Conservation (phyloP, 1,284 basidiomycete species). For the Rhodotorula sp. region DNA sequence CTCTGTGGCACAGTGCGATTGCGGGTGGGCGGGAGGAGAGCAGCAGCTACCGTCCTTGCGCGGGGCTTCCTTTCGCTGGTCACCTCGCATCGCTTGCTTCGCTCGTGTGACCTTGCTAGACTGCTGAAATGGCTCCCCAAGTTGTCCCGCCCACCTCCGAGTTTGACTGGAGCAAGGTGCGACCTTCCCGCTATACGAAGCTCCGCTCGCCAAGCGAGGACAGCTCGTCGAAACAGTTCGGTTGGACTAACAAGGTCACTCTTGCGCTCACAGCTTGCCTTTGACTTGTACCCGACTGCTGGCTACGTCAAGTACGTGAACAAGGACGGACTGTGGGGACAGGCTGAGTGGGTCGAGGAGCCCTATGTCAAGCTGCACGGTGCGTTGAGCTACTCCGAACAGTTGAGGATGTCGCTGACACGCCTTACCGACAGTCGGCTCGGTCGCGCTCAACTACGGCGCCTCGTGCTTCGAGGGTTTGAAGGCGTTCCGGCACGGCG, state of each 20-base stretch:
- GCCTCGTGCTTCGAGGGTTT: conserved; percentile 46
- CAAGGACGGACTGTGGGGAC: conserved; percentile 22
- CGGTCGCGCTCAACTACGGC: conserved; percentile 49
- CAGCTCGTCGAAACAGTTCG: no score
- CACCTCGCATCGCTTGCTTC: background rate
- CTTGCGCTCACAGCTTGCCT: conserved; percentile 31
- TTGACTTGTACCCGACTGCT: conserved; percentile 39
- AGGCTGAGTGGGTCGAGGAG: conserved; percentile 39
- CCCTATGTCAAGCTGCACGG: conserved; percentile 46
- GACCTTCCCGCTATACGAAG: background rate
- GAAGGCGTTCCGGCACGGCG: conserved; percentile 45
- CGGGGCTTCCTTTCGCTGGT: background rate
- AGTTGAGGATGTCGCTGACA: background rate
- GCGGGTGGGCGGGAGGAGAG: no score
- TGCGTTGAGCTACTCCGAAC: background rate
- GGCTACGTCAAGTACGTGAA: conserved; percentile 38
- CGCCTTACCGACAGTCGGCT: background rate
- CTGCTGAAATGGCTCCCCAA: conserved; percentile 16
- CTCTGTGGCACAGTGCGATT: no score
- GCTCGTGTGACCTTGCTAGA: background rate
- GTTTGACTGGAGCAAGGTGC: conserved; percentile 41
- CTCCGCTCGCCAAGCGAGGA: no score
- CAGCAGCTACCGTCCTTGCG: no score
- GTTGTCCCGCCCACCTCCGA: conserved; percentile 26
- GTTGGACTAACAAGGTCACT: no score